A percentile compares a stretch with the other conserved stretches of the same genome.
Evolutionary conservation across 2,329 filamentous ascomycete genomes (phyloP).

Genomic region (Dothistroma septosporum): DNA sequence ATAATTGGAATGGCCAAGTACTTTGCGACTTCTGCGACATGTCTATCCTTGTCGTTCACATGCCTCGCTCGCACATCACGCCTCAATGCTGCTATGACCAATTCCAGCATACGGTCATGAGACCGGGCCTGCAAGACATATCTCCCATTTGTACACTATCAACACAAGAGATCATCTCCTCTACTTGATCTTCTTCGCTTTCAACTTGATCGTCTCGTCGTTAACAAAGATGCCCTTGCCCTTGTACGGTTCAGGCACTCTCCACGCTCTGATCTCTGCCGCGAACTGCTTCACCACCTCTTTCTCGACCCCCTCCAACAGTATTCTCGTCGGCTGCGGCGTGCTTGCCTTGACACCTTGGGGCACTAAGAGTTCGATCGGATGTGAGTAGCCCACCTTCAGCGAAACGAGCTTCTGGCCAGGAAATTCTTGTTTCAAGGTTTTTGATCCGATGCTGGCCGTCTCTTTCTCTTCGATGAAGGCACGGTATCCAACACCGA

Average conservation of each 20-base stretch:
- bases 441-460: conserved; percentile 48
- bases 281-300: conserved; percentile 88
- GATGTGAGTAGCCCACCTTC: conserved; percentile 95
- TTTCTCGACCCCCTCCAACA: conserved; percentile 83
- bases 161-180: background rate
- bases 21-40: no score
- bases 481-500: conserved; percentile 93
- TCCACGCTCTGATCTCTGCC: conserved; percentile 81
- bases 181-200: conserved; percentile 71
- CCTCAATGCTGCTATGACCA: no score
- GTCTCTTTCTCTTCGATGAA: conserved; percentile 64
- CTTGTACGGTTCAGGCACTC: conserved; percentile 94
- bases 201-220: conserved; percentile 94
- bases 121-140: background rate
- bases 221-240: conserved; percentile 99
- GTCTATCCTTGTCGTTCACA: no score
- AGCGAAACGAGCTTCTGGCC: conserved; percentile 87
- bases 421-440: conserved; percentile 62
- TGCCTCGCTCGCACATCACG: no score
- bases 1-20: no score
- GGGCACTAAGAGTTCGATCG: conserved; percentile 84
- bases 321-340: conserved; percentile 83
- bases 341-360: conserved; percentile 78
- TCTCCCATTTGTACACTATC: background rate
- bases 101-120: background rate